Base-by-base conservation (phyloP, 306 rosid genomes). In the Datisca glomerata region DNA sequence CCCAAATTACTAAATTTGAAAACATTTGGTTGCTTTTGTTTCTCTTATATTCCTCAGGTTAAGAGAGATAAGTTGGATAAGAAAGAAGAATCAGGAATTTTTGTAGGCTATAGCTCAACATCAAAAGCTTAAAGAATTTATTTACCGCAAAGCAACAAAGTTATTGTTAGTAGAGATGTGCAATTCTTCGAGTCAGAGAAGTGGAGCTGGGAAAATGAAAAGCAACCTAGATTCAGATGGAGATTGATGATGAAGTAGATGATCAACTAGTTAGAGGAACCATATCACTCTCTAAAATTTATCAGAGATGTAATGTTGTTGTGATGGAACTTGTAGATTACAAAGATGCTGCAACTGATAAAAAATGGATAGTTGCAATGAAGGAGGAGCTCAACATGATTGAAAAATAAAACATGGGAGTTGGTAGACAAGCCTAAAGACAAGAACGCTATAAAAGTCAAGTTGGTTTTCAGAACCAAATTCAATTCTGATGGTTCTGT, bases 131-230 rank as follows among this genome's bases (percentile, higher is more conserved):
- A 47, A 8, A 47, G 25, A 31, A 47, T 27, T 31, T 47, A 10
- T 4, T 21, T 10, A 8, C 40, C 53, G 9, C 40, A 47, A 29
- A n/a, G n/a, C 10, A 21, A 20, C 11, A 47, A 38, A 17, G 25
- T 46, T 24, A 15, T 27, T 24, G 22, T 46, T 3, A 46, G 51
- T 18, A 46, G 37, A 27, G 51, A 46, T 46, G 51, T 46, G 11
- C 28, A 13, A 18, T 31, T 23, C 7, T 5, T 47, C 24, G 51
- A 45, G 8, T 9, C 24, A 13, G 25, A 25, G 15, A 34, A 45
- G 25, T 45, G 21, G 36, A 45, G 27, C 12, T 45, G 36, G 37
- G 51, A 45, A 32, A 4, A 25, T 25, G 21, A 4, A 25, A 24
- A 7, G 13, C 22, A 24, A 2, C 25, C 7, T 22, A 32, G 3